Evolutionary conservation across 192 early-diverging fungal species (phyloP).

Genomic region (Backusella tuberculispora): DNA sequence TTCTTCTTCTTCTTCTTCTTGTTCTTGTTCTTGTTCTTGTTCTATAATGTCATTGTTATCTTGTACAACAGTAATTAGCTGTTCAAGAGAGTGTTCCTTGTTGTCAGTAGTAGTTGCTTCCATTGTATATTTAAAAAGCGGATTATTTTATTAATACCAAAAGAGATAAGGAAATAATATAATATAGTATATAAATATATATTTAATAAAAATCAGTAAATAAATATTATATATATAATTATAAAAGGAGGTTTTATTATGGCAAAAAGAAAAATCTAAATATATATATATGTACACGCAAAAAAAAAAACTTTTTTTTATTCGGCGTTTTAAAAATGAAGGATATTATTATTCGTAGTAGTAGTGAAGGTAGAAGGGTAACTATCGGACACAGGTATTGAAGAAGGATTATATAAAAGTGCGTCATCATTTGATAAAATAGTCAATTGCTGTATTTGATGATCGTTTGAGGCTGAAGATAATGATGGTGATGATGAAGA

Average conservation of each 20-base stretch:
- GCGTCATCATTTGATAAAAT: too few species aligned
- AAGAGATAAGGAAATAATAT: too few species aligned
- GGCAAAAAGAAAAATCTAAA: background rate
- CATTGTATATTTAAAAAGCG: background rate
- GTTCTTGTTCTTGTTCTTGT: background rate
- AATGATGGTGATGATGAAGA: background rate
- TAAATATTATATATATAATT: background rate
- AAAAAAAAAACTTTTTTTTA: background rate
- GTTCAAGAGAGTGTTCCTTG: background rate
- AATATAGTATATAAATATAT: background rate
- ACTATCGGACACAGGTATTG: background rate
- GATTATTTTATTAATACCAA: background rate
- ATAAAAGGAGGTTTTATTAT: background rate
- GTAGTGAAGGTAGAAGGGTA: background rate
- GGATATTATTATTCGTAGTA: too few species aligned
- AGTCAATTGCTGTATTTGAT: too few species aligned
- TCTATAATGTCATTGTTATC: background rate
- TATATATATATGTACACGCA: background rate
- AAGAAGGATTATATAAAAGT: too few species aligned
- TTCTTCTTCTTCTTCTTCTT: too few species aligned
- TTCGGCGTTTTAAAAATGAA: background rate
- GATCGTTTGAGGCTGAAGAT: background rate
- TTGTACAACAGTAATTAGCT: background rate
- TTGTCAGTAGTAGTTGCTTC: background rate
- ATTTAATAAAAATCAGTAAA: background rate